phyloP scores from a whole-genome alignment of 768 basidiomycete genomes.

The Tulasnella sp. region DNA sequence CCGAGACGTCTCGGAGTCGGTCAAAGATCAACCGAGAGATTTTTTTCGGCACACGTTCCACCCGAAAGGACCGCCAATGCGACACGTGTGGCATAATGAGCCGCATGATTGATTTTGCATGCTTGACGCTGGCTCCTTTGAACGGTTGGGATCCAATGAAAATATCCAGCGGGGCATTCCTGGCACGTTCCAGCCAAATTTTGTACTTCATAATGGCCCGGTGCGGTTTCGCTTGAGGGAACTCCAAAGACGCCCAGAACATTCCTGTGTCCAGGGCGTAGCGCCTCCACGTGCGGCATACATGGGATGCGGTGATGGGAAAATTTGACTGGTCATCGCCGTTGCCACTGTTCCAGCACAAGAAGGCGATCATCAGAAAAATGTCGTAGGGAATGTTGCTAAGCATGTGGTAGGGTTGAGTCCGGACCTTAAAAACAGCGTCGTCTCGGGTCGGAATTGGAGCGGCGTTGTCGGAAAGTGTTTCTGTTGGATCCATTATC shows the following conservation, averaged over 20 bases:
- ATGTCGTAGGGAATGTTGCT: neutral
- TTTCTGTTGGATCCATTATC: neutral
- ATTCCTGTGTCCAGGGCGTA: too few relatives aligned
- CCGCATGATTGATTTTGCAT: neutral
- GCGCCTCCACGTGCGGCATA: too few relatives aligned
- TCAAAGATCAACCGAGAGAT: conserved; percentile 59
- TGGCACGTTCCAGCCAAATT: neutral
- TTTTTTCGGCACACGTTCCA: too few relatives aligned
- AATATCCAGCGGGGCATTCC: neutral
- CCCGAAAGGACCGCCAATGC: too few relatives aligned
- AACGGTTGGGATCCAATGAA: neutral
- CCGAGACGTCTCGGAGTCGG: conserved; percentile 49
- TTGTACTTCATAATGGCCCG: neutral
- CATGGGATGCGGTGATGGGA: too few relatives aligned
- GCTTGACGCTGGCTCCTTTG: neutral
- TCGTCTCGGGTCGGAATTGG: neutral
- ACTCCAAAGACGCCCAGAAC: neutral
- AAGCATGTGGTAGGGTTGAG: neutral
- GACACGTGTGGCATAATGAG: too few relatives aligned
- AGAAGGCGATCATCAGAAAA: neutral
- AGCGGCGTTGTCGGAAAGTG: neutral
- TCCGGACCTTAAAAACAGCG: neutral
- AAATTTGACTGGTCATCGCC: neutral
- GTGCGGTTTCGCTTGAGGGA: neutral
- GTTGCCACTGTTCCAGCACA: neutral